Percentiles rank a stretch among this genome's conserved stretches.
Conservation (phyloP, 768 basidiomycete genomes). For the Exidia glandulosa region DNA sequence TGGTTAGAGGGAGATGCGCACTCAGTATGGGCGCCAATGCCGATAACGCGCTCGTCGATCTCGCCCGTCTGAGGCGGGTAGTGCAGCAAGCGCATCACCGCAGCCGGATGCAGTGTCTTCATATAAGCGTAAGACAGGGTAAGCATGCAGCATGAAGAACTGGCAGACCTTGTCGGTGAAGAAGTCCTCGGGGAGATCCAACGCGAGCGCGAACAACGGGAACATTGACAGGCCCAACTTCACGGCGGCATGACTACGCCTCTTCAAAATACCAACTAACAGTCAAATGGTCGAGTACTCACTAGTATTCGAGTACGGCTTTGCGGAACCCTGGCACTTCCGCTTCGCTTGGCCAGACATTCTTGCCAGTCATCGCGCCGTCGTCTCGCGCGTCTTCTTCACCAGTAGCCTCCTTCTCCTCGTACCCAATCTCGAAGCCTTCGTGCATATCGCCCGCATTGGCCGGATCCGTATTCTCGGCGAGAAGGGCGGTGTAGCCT, state of each 20-base stretch:
- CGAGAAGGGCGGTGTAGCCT: slow-evolving; percentile 68
- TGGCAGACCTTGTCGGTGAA: slow-evolving; percentile 70
- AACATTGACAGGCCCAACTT: slow-evolving; percentile 58
- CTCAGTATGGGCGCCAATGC: slow-evolving; percentile 85
- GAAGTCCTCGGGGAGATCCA: slow-evolving; percentile 63
- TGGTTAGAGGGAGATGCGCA: slow-evolving; percentile 24
- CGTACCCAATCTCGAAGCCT: slow-evolving; percentile 77
- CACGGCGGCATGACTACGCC: slow-evolving; percentile 40
- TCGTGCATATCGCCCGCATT: slow-evolving; percentile 77
- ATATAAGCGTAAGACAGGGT: neutral
- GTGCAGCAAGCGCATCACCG: slow-evolving; percentile 73
- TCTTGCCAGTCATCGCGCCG: slow-evolving; percentile 52
- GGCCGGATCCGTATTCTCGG: slow-evolving; percentile 63
- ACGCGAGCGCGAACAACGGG: slow-evolving; percentile 74
- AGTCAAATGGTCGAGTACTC: slow-evolving; percentile 14
- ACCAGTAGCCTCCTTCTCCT: slow-evolving; percentile 26
- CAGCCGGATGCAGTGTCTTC: slow-evolving; percentile 66
- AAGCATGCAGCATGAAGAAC: neutral
- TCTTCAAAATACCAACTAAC: neutral
- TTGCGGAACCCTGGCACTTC: slow-evolving; percentile 47
- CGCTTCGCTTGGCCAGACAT: slow-evolving; percentile 63
- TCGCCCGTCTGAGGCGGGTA: slow-evolving; percentile 70
- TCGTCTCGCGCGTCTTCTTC: slow-evolving; percentile 23
- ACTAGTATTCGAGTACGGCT: slow-evolving; percentile 59
- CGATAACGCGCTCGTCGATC: slow-evolving; percentile 53